A percentile compares a stretch with the other conserved stretches of the same genome.
phyloP scores from a whole-genome alignment of 768 basidiomycete genomes.

The Coprinopsis marcescibilis region DNA sequence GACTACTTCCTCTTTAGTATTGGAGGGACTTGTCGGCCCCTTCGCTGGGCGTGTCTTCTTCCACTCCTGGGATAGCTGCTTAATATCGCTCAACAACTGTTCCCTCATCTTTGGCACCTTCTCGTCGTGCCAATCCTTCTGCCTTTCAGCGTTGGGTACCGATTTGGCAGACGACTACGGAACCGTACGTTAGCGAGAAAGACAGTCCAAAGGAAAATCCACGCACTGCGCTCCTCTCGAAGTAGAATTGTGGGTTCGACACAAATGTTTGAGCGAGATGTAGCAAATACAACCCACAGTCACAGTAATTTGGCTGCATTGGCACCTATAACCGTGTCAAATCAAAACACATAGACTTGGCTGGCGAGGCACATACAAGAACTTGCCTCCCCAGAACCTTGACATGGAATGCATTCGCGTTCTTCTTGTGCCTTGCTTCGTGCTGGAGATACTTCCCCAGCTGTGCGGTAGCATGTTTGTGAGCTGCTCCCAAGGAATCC shows the following conservation, averaged over 20 bases:
- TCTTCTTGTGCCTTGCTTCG: conserved; percentile 77
- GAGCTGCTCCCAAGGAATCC: conserved; percentile 80
- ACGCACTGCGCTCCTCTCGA: conserved; percentile 43
- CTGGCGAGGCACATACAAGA: conserved; percentile 33
- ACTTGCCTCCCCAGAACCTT: conserved; percentile 42
- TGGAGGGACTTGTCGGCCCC: conserved; percentile 2
- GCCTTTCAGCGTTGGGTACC: conserved; percentile 31
- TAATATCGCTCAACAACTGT: conserved; percentile 35
- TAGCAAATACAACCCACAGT: conserved; percentile 89
- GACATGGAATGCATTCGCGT: conserved; percentile 28
- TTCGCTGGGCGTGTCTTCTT: conserved; percentile 20
- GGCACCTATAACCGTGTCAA: conserved; percentile 58
- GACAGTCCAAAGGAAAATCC: background rate
- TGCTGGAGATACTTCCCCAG: conserved; percentile 62
- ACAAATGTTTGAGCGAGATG: conserved; percentile 83
- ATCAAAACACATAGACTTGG: background rate
- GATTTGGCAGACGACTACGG: conserved; percentile 20
- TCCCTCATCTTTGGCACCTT: conserved; percentile 44
- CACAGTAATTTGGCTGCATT: conserved; percentile 80
- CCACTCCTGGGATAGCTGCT: conserved; percentile 48
- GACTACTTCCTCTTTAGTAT: conserved; percentile 3
- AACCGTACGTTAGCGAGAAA: background rate
- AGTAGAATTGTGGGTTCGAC: conserved; percentile 47
- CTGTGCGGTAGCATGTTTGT: conserved; percentile 55
- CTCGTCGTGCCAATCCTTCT: conserved; percentile 47